Conservation (phyloP, 352 stramenopile genomes). For the Elongisporangium anandrum region DNA sequence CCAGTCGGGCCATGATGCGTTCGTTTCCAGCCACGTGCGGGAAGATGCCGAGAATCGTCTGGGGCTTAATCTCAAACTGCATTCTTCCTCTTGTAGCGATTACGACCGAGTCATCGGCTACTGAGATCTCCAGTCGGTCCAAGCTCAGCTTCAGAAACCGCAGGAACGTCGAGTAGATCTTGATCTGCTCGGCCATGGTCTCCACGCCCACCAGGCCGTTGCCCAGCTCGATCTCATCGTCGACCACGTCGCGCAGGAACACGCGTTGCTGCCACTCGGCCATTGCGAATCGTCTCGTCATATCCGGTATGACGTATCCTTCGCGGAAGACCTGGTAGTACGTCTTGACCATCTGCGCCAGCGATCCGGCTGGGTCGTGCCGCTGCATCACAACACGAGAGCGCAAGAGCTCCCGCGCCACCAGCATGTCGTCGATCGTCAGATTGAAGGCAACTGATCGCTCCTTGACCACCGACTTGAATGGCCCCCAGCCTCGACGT, state of each 20-base stretch:
- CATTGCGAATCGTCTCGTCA: background rate
- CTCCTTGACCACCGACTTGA: constrained; percentile 17
- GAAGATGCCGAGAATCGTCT: constrained; percentile 30
- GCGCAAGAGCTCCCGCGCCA: no score
- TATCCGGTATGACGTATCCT: background rate
- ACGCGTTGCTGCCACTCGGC: constrained; percentile 8
- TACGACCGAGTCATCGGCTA: constrained; percentile 19
- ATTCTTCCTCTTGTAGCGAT: constrained; percentile 17
- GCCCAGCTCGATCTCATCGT: constrained; percentile 23
- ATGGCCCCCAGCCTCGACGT: constrained; percentile 14
- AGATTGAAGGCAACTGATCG: constrained; percentile 26
- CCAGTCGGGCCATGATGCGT: background rate
- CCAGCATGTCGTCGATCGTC: constrained; percentile 22
- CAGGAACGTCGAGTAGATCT: constrained; percentile 28
- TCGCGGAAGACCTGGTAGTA: background rate
- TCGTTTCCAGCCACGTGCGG: constrained; percentile 14
- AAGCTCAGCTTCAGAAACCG: constrained; percentile 28
- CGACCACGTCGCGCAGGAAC: constrained; percentile 28
- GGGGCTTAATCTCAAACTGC: constrained; percentile 27
- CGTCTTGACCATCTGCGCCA: background rate
- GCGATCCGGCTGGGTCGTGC: background rate
- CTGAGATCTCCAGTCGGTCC: constrained; percentile 17
- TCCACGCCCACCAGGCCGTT: constrained; percentile 15
- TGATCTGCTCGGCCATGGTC: constrained; percentile 28
- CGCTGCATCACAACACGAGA: no score